These are phyloP conservation scores for Aquilaria yunnanensis DNA, from an alignment of 345 rosid genomes.

Conservation along the genomic window DNA sequence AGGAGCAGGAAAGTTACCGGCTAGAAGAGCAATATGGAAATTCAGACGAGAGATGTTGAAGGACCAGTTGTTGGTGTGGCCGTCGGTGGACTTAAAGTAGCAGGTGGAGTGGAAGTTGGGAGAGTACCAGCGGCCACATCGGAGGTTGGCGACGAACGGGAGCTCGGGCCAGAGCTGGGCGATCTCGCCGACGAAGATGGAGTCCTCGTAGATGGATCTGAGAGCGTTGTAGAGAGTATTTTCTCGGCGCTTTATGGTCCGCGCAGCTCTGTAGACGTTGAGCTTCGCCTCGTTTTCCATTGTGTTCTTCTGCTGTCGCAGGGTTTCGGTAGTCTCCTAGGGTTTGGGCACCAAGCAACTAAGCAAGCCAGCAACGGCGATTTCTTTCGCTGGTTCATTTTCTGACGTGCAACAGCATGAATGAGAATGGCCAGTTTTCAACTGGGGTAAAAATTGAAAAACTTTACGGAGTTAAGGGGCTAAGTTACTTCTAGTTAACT, in stretches of 20 bases:
- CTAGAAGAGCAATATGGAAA: constrained; percentile 70
- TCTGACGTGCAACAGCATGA: no score
- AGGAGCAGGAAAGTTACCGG: constrained; percentile 33
- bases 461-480: no score
- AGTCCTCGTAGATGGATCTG: constrained; percentile 76
- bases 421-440: no score
- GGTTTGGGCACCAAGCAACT: no score
- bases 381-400: no score
- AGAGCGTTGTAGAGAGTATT: constrained; percentile 77
- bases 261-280: constrained; percentile 82
- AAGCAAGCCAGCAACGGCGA: no score
- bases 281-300: constrained; percentile 31
- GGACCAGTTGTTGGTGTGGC: constrained; percentile 83
- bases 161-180: constrained; percentile 80
- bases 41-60: constrained; percentile 85
- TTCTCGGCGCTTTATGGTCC: constrained; percentile 64
- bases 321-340: no score
- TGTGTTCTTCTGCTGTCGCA: background rate
- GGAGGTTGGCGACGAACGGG: constrained; percentile 79
- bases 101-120: constrained; percentile 58
- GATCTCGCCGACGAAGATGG: constrained; percentile 78
- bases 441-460: no score
- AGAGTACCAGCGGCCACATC: constrained; percentile 97
- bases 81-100: constrained; percentile 96
- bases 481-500: no score